Evolutionary conservation across 2,329 filamentous ascomycete genomes (phyloP), one percentile per base, ranked within the genome.

Genomic region (Sarocladium kiliense): DNA sequence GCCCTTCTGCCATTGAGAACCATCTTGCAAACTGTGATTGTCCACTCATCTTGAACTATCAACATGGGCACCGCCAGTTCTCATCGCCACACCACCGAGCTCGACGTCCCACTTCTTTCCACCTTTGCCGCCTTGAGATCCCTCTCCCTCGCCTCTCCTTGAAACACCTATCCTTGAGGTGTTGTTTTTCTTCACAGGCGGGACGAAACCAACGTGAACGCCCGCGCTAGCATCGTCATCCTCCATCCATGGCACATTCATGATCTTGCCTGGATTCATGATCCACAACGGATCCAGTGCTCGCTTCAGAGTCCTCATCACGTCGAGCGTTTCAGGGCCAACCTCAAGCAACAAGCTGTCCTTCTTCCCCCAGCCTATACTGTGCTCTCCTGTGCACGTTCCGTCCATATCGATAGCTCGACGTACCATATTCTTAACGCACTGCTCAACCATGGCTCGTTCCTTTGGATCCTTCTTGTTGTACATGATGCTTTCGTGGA

Each of bases 401-500:
- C 92, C 91, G 57, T 96, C 92, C 91, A 97, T 96, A 60, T 93
- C 89, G 23, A 97, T 71, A 2, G 91, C 92, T n/a, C 90, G 82
- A 61, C 88, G 81, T 19, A 96, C 90, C 91, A 97, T 96, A 62
- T 91, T 87, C 66, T 92, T 85, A 47, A 97, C 90, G 60, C 89
- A 91, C 55, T 78, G 80, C 67, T 94, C 89, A 1, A 94, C 90
- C 61, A 87, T 88, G 41, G 80, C 85, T 55, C 81, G 81, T 71
- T 96, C 88, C 25, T 77, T 82, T 2, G 82, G 78, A 55, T 91
- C 77, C 23, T 77, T 79, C 25, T 81, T 81, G 70, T 94, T 84
- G 68, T 96, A 97, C 73, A 97, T 87, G 71, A 97, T 94, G 66
- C 87, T 89, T 67, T 92, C 87, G 68, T 97, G 92, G 74, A 97